Evolutionary conservation across 2,329 filamentous ascomycete genomes (phyloP).

Genomic region (Diaporthe aspalathi): DNA sequence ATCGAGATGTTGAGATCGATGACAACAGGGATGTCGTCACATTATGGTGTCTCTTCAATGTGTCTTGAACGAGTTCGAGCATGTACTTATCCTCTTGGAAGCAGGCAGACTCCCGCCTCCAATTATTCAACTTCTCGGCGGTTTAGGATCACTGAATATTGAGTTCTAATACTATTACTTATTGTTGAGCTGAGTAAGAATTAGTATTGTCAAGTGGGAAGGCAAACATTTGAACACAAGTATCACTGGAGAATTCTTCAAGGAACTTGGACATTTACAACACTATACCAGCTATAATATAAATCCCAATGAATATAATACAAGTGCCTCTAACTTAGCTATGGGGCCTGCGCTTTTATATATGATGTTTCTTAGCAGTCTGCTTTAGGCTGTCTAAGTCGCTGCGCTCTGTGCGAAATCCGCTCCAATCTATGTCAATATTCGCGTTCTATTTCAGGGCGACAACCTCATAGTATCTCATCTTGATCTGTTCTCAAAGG

Average conservation of each 20-base stretch:
- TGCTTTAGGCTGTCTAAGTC: not conserved
- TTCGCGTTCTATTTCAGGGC: not conserved
- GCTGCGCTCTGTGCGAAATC: too few species aligned
- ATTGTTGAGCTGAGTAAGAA: too few species aligned
- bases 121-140: not conserved
- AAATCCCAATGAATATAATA: too few species aligned
- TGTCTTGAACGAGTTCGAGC: too few species aligned
- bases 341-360: too few species aligned
- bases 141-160: not conserved
- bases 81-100: too few species aligned
- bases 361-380: too few species aligned
- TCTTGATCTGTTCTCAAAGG: constrained; percentile 3
- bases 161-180: too few species aligned
- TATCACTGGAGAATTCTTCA: not conserved
- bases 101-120: too few species aligned
- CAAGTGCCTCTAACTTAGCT: not conserved
- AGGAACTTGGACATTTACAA: not conserved
- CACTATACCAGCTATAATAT: not conserved
- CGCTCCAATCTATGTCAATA: too few species aligned
- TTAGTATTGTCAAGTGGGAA: too few species aligned
- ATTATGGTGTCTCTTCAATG: not conserved
- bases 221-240: not conserved
- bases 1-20: not conserved
- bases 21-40: not conserved
- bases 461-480: not conserved